Percentiles rank a stretch among this genome's conserved stretches.
These are phyloP conservation scores for apple (Malus domestica) DNA, from an alignment of 306 rosid genomes.

Conservation along the genomic window DNA sequence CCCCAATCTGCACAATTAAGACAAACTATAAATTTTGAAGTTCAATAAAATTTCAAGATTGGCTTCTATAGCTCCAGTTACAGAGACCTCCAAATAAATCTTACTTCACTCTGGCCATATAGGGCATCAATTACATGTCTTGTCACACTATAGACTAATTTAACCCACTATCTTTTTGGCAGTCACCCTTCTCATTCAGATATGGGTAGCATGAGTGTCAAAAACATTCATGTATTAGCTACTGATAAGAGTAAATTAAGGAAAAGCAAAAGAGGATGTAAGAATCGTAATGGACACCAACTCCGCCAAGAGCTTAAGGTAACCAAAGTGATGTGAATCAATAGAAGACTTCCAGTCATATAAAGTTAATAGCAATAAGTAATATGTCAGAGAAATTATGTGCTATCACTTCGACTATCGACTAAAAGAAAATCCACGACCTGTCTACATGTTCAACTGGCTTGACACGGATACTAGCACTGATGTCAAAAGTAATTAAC, in stretches of 20 bases:
- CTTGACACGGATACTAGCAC: not conserved
- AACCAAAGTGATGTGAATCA: not conserved
- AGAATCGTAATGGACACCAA: not conserved
- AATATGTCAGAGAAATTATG: not conserved
- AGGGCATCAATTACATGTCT: not conserved
- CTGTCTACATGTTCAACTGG: not conserved
- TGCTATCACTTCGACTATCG: not conserved
- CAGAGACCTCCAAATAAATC: not conserved
- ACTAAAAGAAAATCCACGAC: not conserved
- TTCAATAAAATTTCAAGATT: not conserved
- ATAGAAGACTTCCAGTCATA: not conserved
- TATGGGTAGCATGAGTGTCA: not conserved
- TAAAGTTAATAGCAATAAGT: not conserved
- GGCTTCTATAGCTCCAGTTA: not conserved
- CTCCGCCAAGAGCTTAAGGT: not conserved
- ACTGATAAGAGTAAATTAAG: not conserved
- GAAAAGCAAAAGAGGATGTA: not conserved
- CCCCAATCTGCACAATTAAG: not conserved
- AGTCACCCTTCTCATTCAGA: not conserved
- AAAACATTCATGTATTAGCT: not conserved
- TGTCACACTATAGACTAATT: not conserved
- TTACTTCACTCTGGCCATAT: not conserved
- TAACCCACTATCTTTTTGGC: not conserved
- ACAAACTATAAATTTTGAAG: not conserved
- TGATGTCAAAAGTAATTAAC: not conserved